These are phyloP conservation scores for Barnettozyma siamensis DNA, from an alignment of 805 yeast species.

Conservation along the genomic window DNA sequence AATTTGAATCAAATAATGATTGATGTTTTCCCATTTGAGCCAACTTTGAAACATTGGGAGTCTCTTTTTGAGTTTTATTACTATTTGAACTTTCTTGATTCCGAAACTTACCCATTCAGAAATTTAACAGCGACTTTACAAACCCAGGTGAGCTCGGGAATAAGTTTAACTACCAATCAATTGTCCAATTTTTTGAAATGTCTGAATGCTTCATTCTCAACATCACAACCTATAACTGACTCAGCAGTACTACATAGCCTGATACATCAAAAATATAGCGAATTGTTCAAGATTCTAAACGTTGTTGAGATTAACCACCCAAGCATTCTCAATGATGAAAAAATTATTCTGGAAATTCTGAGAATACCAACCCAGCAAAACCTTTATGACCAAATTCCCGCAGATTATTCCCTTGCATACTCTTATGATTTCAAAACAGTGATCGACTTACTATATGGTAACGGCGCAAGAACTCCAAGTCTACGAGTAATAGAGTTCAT, in stretches of 20 bases:
- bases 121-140: constrained; percentile 8
- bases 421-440: constrained; percentile 12
- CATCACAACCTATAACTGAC: constrained; percentile 8
- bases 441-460: constrained; percentile 10
- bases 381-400: constrained; percentile 12
- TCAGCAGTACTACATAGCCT: constrained; percentile 3
- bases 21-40: constrained; percentile 16
- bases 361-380: constrained; percentile 21
- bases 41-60: constrained; percentile 15
- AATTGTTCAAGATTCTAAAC: constrained; percentile 12
- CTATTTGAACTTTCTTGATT: constrained; percentile 11
- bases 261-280: constrained; percentile 5
- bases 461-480: constrained; percentile 3
- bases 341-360: constrained; percentile 11
- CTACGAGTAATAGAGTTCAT: constrained; percentile 13
- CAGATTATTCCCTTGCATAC: background rate
- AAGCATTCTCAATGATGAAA: constrained; percentile 11
- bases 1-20: constrained; percentile 1
- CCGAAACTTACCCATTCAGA: constrained; percentile 2
- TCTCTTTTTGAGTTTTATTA: constrained; percentile 12
- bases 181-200: constrained; percentile 4
- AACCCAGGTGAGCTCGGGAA: constrained; percentile 17
- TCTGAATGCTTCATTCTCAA: constrained; percentile 1
- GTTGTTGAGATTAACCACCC: constrained; percentile 10
- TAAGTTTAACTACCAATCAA: constrained; percentile 10